Evolutionary conservation across 805 yeast species (phyloP).

Genomic region (Saccharomycopsis fibuligera): DNA sequence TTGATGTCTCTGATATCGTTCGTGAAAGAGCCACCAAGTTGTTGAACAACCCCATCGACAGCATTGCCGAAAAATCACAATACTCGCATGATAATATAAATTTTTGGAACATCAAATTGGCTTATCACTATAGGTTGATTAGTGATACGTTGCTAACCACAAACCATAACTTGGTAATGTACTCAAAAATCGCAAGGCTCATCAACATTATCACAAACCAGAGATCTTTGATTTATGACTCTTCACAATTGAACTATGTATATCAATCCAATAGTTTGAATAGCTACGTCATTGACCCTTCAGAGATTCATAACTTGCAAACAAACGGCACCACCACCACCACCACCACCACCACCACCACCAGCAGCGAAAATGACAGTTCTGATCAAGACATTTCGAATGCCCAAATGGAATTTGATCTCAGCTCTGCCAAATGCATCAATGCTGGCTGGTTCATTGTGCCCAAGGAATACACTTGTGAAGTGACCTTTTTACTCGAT

Average conservation of each 20-base stretch:
- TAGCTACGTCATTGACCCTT: not conserved
- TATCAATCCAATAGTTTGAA: not conserved
- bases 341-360: no score
- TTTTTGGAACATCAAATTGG: slow-evolving; percentile 14
- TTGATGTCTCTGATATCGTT: not conserved
- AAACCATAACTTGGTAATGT: not conserved
- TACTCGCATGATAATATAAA: not conserved
- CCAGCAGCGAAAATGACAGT: no score
- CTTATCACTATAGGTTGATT: slow-evolving; percentile 7
- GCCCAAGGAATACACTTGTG: slow-evolving; percentile 14
- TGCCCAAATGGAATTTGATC: slow-evolving; percentile 18
- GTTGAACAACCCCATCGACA: no score
- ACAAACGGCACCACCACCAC: no score
- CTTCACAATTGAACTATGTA: slow-evolving; percentile 4
- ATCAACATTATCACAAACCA: slow-evolving; percentile 4
- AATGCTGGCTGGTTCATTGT: slow-evolving; percentile 15
- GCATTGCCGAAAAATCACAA: not conserved
- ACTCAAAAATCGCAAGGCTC: not conserved
- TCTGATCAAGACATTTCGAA: no score
- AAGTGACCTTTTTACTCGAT: slow-evolving; percentile 10
- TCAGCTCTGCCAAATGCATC: slow-evolving; percentile 2
- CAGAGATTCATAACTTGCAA: no score
- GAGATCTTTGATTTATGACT: slow-evolving; percentile 8
- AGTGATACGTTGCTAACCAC: not conserved
- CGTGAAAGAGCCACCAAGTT: no score